These are phyloP conservation scores for Saccharomycopsis guyanensis DNA, from an alignment of 805 yeast species.

Conservation along the genomic window DNA sequence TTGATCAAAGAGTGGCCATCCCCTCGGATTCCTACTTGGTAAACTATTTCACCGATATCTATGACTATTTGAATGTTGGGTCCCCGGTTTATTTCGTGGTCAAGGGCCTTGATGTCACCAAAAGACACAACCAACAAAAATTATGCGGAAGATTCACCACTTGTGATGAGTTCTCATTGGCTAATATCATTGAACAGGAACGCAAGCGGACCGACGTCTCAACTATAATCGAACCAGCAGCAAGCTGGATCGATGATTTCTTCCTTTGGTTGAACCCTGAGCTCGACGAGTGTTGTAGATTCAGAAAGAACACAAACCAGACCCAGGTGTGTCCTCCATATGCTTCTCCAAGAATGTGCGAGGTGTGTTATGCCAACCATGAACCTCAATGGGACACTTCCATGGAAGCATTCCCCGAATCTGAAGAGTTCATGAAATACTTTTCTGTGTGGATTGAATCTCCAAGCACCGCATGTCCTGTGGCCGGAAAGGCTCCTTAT, in stretches of 20 bases:
- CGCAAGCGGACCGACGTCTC: constrained; percentile 56
- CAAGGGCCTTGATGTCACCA: constrained; percentile 57
- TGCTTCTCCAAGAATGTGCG: constrained; percentile 65
- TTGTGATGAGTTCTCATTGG: constrained; percentile 71
- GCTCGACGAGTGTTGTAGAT: constrained; percentile 77
- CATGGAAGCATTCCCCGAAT: constrained; percentile 80
- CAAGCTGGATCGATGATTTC: constrained; percentile 92
- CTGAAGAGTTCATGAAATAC: constrained; percentile 58
- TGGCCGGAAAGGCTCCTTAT: constrained; percentile 95
- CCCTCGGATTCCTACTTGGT: constrained; percentile 79
- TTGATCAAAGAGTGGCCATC: constrained; percentile 84
- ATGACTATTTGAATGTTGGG: constrained; percentile 69
- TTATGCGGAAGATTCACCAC: constrained; percentile 84
- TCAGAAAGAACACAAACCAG: constrained; percentile 42
- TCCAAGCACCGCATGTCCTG: constrained; percentile 85
- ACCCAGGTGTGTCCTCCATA: constrained; percentile 58
- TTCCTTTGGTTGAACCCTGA: constrained; percentile 81
- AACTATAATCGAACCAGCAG: constrained; percentile 71
- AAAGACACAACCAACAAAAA: constrained; percentile 54
- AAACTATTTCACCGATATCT: constrained; percentile 71
- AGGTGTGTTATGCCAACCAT: constrained; percentile 58
- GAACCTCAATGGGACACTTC: constrained; percentile 56
- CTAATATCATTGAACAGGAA: constrained; percentile 81
- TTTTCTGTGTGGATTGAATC: constrained; percentile 77
- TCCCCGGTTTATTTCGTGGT: constrained; percentile 89